Conservation (phyloP, 2,329 filamentous ascomycete species). For the Arthrobotrys sinensis region DNA sequence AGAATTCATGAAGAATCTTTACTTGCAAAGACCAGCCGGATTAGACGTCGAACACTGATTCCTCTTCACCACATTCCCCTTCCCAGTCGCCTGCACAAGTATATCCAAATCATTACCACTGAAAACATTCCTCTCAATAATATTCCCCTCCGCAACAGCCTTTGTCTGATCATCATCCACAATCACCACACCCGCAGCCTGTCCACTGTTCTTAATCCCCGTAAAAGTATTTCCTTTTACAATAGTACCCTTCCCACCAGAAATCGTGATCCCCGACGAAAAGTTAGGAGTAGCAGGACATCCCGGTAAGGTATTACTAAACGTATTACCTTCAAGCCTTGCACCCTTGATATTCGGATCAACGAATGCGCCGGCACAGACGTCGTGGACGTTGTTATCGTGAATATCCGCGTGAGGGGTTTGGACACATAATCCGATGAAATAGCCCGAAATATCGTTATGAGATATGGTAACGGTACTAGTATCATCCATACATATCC, state of each 20-base stretch:
- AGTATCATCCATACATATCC: not conserved
- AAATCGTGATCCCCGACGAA: not conserved
- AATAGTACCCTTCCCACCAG: not conserved
- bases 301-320: not conserved
- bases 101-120: not conserved
- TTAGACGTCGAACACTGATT: not conserved
- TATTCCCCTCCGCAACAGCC: not conserved
- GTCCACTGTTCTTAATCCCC: not conserved
- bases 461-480: not conserved
- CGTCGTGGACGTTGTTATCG: not conserved
- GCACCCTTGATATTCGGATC: not conserved
- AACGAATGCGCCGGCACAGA: not conserved
- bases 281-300: not conserved
- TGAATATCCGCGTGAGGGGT: not conserved
- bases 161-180: not conserved
- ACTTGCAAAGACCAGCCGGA: not conserved
- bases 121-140: not conserved
- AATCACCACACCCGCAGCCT: not conserved
- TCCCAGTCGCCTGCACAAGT: not conserved
- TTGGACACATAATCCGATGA: not conserved
- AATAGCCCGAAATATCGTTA: not conserved
- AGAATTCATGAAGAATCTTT: too few species aligned
- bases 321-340: not conserved
- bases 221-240: not conserved
- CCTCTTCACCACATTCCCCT: slow-evolving; percentile 11